Conservation (phyloP, 768 basidiomycete species). For the Albatrellus ellisii region DNA sequence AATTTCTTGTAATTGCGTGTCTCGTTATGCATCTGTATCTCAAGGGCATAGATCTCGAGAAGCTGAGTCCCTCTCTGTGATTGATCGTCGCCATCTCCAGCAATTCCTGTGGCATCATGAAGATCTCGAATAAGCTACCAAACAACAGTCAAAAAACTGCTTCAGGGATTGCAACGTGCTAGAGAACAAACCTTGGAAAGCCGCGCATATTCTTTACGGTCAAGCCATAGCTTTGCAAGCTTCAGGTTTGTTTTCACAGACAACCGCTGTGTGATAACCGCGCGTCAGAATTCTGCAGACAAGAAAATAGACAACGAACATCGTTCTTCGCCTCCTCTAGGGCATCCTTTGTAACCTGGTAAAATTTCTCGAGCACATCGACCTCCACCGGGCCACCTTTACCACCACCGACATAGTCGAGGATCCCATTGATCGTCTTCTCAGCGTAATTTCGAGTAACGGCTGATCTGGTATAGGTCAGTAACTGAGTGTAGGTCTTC, state of each 20-base stretch:
- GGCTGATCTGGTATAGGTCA: slow-evolving; percentile 91
- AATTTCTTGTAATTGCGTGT: slow-evolving; percentile 92
- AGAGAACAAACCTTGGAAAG: slow-evolving; percentile 51
- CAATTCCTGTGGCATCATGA: slow-evolving; percentile 47
- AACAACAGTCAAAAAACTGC: neutral
- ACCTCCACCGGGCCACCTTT: slow-evolving; percentile 71
- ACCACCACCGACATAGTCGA: slow-evolving; percentile 93
- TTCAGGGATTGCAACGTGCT: neutral
- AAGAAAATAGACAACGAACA: slow-evolving; percentile 28
- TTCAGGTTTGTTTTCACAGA: slow-evolving; percentile 96
- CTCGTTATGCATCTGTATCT: slow-evolving; percentile 99
- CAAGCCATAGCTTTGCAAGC: slow-evolving; percentile 94
- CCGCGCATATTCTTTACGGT: slow-evolving; percentile 80
- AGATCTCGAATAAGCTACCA: slow-evolving; percentile 65
- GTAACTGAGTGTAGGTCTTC: slow-evolving; percentile 69
- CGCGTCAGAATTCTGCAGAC: neutral
- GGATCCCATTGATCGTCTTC: slow-evolving; percentile 95
- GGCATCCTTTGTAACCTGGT: slow-evolving; percentile 83
- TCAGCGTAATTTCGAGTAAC: slow-evolving; percentile 95
- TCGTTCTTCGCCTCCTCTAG: slow-evolving; percentile 94
- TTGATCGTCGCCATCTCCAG: slow-evolving; percentile 60
- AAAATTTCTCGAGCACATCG: slow-evolving; percentile 87
- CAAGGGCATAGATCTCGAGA: slow-evolving; percentile 93
- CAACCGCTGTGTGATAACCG: slow-evolving; percentile 43
- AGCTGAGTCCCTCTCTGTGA: slow-evolving; percentile 92